Conservation (phyloP, 1,139 yeast genomes). For the Kurtzmaniella quercitrusa region DNA sequence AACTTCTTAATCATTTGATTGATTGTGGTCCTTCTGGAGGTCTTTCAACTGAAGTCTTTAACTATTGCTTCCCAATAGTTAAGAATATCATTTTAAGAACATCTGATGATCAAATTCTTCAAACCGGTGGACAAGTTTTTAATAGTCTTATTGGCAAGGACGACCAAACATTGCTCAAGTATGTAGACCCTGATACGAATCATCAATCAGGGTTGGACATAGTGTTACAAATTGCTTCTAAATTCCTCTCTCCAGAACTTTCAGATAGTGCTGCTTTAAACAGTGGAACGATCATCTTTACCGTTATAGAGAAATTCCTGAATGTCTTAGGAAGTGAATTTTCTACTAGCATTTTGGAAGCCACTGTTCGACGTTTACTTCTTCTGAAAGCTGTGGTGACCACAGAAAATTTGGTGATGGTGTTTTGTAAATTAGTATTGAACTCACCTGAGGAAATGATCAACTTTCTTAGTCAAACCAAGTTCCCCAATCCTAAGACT, state of each 20-base stretch:
- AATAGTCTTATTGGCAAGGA: constrained; percentile 57
- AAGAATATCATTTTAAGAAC: constrained; percentile 50
- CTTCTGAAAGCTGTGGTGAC: constrained; percentile 67
- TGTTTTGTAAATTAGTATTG: constrained; percentile 69
- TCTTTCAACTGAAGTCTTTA: constrained; percentile 47
- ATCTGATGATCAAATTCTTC: constrained; percentile 75
- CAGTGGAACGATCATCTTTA: constrained; percentile 64
- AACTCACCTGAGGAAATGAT: constrained; percentile 58
- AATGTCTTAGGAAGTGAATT: constrained; percentile 44
- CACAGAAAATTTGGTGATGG: constrained; percentile 69
- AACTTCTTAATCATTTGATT: constrained; percentile 57
- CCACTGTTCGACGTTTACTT: constrained; percentile 64
- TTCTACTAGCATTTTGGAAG: constrained; percentile 60
- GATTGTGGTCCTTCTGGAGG: constrained; percentile 37
- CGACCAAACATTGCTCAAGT: constrained; percentile 39
- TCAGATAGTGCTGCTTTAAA: constrained; percentile 79
- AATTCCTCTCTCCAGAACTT: constrained; percentile 65
- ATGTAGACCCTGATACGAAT: constrained; percentile 32
- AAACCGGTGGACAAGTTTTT: constrained; percentile 73
- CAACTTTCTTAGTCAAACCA: constrained; percentile 46
- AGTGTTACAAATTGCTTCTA: constrained; percentile 59
- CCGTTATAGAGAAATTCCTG: constrained; percentile 59
- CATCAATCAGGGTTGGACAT: constrained; percentile 49
- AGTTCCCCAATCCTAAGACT: constrained; percentile 26
- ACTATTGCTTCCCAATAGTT: constrained; percentile 48